phyloP scores from a whole-genome alignment of 768 basidiomycete species.

The Agaricus sinodeliciosus region DNA sequence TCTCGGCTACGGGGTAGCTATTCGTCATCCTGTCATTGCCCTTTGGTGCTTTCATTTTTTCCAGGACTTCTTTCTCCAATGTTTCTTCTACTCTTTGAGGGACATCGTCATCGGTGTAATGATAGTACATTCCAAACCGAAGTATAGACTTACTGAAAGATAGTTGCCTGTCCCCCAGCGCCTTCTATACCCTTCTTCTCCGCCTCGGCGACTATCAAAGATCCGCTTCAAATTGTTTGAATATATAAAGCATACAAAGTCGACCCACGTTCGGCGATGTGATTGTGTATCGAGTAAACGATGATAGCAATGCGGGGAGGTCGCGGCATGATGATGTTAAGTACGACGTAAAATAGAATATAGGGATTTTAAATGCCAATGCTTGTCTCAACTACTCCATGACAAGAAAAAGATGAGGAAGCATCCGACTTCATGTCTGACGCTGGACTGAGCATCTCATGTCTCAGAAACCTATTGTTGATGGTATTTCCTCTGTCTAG shows the following conservation, averaged over 20 bases:
- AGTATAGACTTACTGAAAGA: constrained; percentile 32
- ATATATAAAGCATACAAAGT: neutral
- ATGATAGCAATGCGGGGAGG: constrained; percentile 60
- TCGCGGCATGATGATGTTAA: constrained; percentile 28
- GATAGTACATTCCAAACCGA: neutral
- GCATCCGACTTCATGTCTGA: too few relatives aligned
- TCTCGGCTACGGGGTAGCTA: constrained; percentile 46
- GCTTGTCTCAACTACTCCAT: neutral
- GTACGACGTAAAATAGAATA: neutral
- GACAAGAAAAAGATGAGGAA: too few relatives aligned
- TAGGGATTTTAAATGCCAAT: neutral
- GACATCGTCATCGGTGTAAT: neutral
- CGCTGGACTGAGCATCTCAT: too few relatives aligned
- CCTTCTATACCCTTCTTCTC: constrained; percentile 24
- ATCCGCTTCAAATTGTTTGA: neutral
- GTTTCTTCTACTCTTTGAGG: constrained; percentile 54
- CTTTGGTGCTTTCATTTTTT: constrained; percentile 36
- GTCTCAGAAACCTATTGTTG: too few relatives aligned
- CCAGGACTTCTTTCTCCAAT: constrained; percentile 47
- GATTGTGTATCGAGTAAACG: constrained; percentile 74
- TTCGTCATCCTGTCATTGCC: neutral
- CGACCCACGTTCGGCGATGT: constrained; percentile 57
- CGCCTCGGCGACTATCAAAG: constrained; percentile 37
- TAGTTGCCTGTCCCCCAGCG: constrained; percentile 31
- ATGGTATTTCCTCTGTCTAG: too few relatives aligned